Percentiles rank a stretch among this genome's conserved stretches.
phyloP scores from a whole-genome alignment of 108 stramenopile genomes.

The Conticribra weissflogii region DNA sequence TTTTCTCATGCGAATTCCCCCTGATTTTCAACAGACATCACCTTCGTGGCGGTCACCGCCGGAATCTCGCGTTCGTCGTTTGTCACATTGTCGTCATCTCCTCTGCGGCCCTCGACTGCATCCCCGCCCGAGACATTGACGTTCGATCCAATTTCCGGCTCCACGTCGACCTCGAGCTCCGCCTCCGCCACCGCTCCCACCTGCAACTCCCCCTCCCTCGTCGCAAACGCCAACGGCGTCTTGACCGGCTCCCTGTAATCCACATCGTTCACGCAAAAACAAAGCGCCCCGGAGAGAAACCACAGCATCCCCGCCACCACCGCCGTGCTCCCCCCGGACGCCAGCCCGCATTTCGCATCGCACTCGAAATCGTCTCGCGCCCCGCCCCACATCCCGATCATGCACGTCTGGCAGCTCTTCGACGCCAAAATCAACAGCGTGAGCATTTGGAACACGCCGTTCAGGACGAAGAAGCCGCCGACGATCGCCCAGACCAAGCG shows the following conservation, averaged over 20 bases:
- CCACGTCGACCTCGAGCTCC: too few species aligned
- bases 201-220: too few species aligned
- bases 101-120: too few species aligned
- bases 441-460: slow-evolving; percentile 12
- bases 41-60: too few species aligned
- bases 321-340: not conserved
- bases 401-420: not conserved
- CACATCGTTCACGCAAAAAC: not conserved
- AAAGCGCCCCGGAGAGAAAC: not conserved
- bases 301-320: not conserved
- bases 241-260: not conserved
- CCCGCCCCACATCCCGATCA: not conserved
- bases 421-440: slow-evolving; percentile 14
- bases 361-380: not conserved
- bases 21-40: too few species aligned
- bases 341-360: not conserved
- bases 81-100: too few species aligned
- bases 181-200: too few species aligned
- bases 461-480: slow-evolving; percentile 2
- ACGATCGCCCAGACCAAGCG: slow-evolving; percentile 8
- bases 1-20: too few species aligned
- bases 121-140: too few species aligned
- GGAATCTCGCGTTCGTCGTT: too few species aligned
- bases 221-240: too few species aligned
- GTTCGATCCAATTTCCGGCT: too few species aligned